These are phyloP conservation scores for Leishmania martiniquensis DNA, from an alignment of 208 protist species.

Conservation along the genomic window DNA sequence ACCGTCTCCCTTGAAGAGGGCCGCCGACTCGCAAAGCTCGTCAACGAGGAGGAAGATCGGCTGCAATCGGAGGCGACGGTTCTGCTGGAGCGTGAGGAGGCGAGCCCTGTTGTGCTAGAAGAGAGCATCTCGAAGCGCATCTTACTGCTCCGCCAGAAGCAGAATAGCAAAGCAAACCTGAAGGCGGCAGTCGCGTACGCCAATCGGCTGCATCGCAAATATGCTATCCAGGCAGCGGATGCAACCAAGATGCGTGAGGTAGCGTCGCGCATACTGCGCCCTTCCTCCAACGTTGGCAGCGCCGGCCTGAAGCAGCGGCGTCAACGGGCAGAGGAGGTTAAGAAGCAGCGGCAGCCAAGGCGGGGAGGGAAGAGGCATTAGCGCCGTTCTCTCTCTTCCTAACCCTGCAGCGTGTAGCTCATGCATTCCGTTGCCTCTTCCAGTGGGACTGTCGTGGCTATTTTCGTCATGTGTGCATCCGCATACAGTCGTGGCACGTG, in stretches of 20 bases:
- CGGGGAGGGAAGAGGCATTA: conserved; percentile 25
- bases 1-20: conserved; percentile 82
- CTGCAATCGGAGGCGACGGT: conserved; percentile 51
- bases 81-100: conserved; percentile 30
- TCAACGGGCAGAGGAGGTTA: conserved; percentile 34
- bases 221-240: conserved; percentile 31
- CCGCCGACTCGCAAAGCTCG: conserved; percentile 62
- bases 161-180: conserved; percentile 66
- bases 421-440: too few species aligned
- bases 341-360: conserved; percentile 29
- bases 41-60: conserved; percentile 62
- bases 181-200: conserved; percentile 71
- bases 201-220: conserved; percentile 38
- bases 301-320: conserved; percentile 41
- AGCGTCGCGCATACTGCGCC: conserved; percentile 44
- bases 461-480: neutral
- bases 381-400: neutral
- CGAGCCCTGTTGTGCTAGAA: conserved; percentile 66
- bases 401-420: neutral
- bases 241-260: conserved; percentile 46
- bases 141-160: conserved; percentile 65
- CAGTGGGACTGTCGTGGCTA: neutral
- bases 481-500: neutral
- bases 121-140: conserved; percentile 73
- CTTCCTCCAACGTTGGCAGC: conserved; percentile 27